These are phyloP conservation scores for Phytophthora ohioensis DNA, from an alignment of 352 stramenopile genomes.

Conservation along the genomic window DNA sequence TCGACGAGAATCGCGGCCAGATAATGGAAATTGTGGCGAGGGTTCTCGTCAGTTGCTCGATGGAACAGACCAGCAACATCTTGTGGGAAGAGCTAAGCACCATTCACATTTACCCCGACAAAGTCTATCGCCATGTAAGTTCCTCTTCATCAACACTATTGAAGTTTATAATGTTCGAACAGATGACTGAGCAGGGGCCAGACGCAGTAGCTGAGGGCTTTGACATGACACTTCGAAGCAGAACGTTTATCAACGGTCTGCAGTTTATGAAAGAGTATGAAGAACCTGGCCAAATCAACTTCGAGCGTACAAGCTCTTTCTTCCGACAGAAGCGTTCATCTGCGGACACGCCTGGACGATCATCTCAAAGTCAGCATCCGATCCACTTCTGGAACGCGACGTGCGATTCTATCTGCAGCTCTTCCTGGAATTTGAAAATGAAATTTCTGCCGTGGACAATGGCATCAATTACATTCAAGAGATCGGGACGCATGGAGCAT, in stretches of 20 bases:
- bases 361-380: constrained; percentile 5
- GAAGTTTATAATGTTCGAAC: no score
- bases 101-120: no score
- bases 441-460: not conserved
- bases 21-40: no score
- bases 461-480: constrained; percentile 22
- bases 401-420: constrained; percentile 17
- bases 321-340: constrained; percentile 4
- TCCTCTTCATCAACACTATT: no score
- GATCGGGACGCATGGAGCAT: no score
- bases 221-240: constrained; percentile 7
- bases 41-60: no score
- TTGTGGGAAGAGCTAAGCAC: no score
- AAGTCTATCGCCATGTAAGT: no score
- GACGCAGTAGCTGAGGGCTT: constrained; percentile 14
- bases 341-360: constrained; percentile 12
- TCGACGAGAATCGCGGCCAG: no score
- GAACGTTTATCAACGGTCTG: not conserved
- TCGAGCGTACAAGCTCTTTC: constrained; percentile 10
- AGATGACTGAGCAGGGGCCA: constrained; percentile 8
- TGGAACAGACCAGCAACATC: no score
- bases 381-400: not conserved
- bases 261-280: constrained; percentile 17
- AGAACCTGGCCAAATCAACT: constrained; percentile 8
- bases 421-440: constrained; percentile 10